These are phyloP conservation scores for Leptoxyphium fumago DNA, from an alignment of 2,329 filamentous ascomycete genomes.

Conservation along the genomic window DNA sequence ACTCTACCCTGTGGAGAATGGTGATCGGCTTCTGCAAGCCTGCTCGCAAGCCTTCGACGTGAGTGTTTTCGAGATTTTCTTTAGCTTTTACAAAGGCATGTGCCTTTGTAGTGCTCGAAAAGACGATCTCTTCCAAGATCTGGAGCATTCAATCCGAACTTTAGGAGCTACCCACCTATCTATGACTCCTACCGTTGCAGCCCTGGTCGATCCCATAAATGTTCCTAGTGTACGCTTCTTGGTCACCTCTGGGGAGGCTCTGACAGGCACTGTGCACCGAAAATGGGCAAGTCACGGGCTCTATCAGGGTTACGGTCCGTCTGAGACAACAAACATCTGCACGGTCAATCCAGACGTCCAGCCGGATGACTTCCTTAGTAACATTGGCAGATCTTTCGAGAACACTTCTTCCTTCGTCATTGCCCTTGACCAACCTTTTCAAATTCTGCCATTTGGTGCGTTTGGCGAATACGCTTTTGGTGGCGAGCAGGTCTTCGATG, in stretches of 20 bases:
- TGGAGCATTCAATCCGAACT: constrained; percentile 50
- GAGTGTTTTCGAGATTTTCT: constrained; percentile 84
- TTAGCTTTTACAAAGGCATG: constrained; percentile 64
- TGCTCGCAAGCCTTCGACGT: constrained; percentile 78
- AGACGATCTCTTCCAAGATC: constrained; percentile 56
- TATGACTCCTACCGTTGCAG: constrained; percentile 72
- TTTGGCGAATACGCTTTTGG: constrained; percentile 79
- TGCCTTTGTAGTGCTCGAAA: constrained; percentile 63
- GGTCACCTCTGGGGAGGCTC: constrained; percentile 66
- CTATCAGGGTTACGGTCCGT: constrained; percentile 72
- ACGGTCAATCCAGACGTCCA: constrained; percentile 52
- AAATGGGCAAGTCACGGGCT: constrained; percentile 54
- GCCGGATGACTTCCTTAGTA: constrained; percentile 46
- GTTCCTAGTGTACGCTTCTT: constrained; percentile 61
- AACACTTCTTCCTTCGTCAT: constrained; percentile 66
- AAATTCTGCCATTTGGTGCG: constrained; percentile 51
- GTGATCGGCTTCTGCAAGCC: constrained; percentile 57
- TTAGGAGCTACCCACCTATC: constrained; percentile 65
- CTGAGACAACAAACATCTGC: constrained; percentile 79
- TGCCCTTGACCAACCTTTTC: constrained; percentile 26
- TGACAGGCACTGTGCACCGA: constrained; percentile 56
- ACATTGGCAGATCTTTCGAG: constrained; percentile 58
- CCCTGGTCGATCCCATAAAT: constrained; percentile 52
- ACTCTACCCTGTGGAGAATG: constrained; percentile 45
- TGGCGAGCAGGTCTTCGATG: constrained; percentile 61